phyloP scores from a whole-genome alignment of 768 basidiomycete species.

The Lactarius quietus region DNA sequence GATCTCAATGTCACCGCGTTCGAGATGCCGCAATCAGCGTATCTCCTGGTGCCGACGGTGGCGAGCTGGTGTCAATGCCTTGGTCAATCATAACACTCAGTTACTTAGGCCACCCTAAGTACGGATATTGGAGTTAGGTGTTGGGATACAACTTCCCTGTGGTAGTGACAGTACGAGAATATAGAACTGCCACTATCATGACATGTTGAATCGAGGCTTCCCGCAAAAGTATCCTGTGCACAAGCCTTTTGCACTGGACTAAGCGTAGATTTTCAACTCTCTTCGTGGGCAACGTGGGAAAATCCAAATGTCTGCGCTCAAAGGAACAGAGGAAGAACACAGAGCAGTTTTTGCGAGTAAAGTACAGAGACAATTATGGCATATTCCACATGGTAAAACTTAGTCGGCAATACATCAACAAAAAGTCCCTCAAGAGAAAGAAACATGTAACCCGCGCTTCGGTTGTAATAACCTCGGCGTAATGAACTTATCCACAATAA shows the following conservation, averaged over 20 bases:
- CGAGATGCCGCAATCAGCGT: not conserved
- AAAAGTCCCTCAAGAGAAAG: not conserved
- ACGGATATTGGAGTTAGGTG: not conserved
- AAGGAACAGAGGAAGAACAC: not conserved
- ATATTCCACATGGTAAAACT: not conserved
- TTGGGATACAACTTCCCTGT: not conserved
- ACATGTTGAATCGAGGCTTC: not conserved
- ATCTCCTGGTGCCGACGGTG: too few species aligned
- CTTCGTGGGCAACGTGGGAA: not conserved
- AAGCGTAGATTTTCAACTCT: too few species aligned
- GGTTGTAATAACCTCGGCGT: not conserved
- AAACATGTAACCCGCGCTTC: not conserved
- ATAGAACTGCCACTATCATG: not conserved
- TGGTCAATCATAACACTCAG: not conserved
- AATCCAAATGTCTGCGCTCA: not conserved
- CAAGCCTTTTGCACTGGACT: too few species aligned
- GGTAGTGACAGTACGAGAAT: not conserved
- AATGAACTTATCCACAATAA: slow-evolving; percentile 9
- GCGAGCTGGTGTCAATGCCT: too few species aligned
- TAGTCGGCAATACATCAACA: not conserved
- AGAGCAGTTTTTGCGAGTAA: not conserved
- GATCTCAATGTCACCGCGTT: not conserved
- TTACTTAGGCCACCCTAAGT: not conserved
- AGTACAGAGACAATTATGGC: not conserved
- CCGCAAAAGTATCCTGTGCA: not conserved